Evolutionary conservation across 2,329 filamentous ascomycete species (phyloP).

Genomic region (Claviceps fusiformis): DNA sequence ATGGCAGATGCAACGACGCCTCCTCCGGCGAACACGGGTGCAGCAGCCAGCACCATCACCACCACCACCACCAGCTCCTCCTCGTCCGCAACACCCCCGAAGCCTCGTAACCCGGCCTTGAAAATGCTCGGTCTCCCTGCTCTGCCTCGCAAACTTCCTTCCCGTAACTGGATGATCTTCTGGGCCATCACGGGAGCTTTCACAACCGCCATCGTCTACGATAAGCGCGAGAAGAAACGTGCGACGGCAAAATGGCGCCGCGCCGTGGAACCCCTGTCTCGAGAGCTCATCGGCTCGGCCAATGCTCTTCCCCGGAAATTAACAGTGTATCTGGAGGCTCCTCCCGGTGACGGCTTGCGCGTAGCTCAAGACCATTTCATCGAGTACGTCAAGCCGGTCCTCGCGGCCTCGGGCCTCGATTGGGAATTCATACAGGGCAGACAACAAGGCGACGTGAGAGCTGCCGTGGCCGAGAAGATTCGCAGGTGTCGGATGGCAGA

Average conservation of each 20-base stretch:
- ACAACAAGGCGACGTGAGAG: conserved; percentile 83
- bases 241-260: conserved; percentile 78
- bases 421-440: conserved; percentile 93
- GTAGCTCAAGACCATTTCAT: conserved; percentile 88
- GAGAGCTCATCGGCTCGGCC: conserved; percentile 54
- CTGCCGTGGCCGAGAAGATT: conserved; percentile 75
- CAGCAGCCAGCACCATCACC: conserved; percentile 5
- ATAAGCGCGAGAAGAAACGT: conserved; percentile 77
- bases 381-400: conserved; percentile 86
- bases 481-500: conserved; percentile 53
- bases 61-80: conserved; percentile 12
- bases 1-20: not conserved
- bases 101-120: conserved; percentile 52
- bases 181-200: conserved; percentile 66
- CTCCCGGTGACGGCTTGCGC: conserved; percentile 74
- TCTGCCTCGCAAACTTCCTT: conserved; percentile 72
- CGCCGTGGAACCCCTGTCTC: conserved; percentile 70
- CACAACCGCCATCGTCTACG: conserved; percentile 73
- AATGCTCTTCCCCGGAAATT: conserved; percentile 69
- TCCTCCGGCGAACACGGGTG: not conserved
- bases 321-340: conserved; percentile 73
- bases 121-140: conserved; percentile 75
- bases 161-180: conserved; percentile 97
- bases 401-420: conserved; percentile 80
- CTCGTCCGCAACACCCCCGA: conserved; percentile 19